These are phyloP conservation scores for Protea cynaroides DNA, from an alignment of 164 flowering plant species.

Conservation along the genomic window DNA sequence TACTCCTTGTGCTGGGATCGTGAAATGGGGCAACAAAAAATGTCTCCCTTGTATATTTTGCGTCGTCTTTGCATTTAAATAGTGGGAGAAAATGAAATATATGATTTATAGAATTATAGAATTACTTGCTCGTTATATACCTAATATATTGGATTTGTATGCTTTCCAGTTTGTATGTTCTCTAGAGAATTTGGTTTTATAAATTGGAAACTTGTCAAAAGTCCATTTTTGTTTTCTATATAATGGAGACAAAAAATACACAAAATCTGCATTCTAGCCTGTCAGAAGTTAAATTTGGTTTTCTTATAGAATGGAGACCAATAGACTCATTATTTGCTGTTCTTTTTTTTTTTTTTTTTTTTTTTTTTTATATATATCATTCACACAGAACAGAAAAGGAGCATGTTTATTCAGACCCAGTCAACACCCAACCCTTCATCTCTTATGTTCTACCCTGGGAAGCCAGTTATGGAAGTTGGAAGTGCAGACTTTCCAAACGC, in stretches of 20 bases:
- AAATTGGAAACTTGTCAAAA: background rate
- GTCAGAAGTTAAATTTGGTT: too few species aligned
- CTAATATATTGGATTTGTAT: background rate
- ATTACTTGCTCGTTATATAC: background rate
- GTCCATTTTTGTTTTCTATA: background rate
- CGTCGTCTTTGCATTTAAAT: background rate
- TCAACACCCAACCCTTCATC: slow-evolving; percentile 92
- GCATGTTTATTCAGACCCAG: slow-evolving; percentile 90
- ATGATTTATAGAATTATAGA: background rate
- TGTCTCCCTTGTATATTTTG: background rate
- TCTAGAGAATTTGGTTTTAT: background rate
- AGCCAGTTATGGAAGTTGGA: slow-evolving; percentile 89
- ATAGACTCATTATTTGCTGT: too few species aligned
- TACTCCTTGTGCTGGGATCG: too few species aligned
- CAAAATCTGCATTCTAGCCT: too few species aligned
- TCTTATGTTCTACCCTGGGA: slow-evolving; percentile 91
- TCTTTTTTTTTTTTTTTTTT: too few species aligned
- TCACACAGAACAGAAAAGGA: slow-evolving; percentile 75
- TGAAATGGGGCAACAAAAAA: too few species aligned
- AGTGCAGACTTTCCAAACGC: slow-evolving; percentile 95
- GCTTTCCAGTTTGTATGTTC: background rate
- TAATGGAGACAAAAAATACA: background rate
- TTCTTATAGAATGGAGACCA: too few species aligned
- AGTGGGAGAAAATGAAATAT: background rate
- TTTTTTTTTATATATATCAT: too few species aligned